Evolutionary conservation across 176 grass and related monocot genomes (phyloP).

Genomic region (Echinochloa phyllopogon): DNA sequence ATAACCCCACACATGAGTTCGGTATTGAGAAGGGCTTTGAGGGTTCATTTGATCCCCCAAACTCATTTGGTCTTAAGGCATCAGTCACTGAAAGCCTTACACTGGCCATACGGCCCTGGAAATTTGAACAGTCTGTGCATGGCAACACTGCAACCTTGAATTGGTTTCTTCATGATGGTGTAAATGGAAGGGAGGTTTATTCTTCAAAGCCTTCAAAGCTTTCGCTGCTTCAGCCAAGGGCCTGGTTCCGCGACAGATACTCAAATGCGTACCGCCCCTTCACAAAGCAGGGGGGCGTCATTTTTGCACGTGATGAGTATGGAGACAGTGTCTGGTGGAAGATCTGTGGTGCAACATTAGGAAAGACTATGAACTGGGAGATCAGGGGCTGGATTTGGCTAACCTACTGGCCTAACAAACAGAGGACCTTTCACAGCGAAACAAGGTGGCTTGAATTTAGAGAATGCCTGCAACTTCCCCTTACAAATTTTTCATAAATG

Average conservation of each 20-base stretch:
- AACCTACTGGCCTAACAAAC: slow-evolving; percentile 96
- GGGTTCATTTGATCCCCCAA: slow-evolving; percentile 75
- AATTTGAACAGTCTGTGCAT: slow-evolving; percentile 84
- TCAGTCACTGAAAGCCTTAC: slow-evolving; percentile 59
- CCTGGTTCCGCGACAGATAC: slow-evolving; percentile 85
- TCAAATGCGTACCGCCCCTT: slow-evolving; percentile 68
- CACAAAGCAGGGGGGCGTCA: slow-evolving; percentile 76
- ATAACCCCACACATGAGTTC: slow-evolving; percentile 76
- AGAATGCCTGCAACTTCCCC: slow-evolving; percentile 68
- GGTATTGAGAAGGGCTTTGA: slow-evolving; percentile 71
- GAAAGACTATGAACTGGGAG: slow-evolving; percentile 81
- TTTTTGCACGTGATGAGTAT: slow-evolving; percentile 90
- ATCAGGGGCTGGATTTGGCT: slow-evolving; percentile 79
- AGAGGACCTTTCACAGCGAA: slow-evolving; percentile 76
- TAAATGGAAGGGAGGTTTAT: slow-evolving; percentile 76
- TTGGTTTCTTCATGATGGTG: slow-evolving; percentile 85
- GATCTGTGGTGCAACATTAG: slow-evolving; percentile 50
- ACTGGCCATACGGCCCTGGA: slow-evolving; percentile 89
- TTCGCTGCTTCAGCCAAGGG: slow-evolving; percentile 69
- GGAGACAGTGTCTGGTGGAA: slow-evolving; percentile 92
- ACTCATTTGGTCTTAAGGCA: slow-evolving; percentile 64
- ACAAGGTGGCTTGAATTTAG: slow-evolving; percentile 77
- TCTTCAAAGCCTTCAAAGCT: slow-evolving; percentile 80
- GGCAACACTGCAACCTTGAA: slow-evolving; percentile 62
- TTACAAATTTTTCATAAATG: slow-evolving; percentile 50